Conservation (phyloP, 371 early-diverging fungal species). For the Phascolomyces articulosus region DNA sequence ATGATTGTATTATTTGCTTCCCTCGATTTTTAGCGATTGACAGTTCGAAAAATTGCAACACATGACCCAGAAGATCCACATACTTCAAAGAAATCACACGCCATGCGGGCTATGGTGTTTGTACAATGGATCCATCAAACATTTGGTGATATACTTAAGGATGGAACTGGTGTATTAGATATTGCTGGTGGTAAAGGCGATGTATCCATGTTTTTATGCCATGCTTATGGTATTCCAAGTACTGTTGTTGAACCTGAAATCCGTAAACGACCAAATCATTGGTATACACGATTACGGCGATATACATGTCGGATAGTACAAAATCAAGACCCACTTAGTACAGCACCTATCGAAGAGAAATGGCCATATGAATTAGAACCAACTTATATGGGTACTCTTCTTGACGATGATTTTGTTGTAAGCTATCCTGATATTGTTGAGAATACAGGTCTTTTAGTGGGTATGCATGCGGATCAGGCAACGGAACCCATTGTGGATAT, state of each 20-base stretch:
- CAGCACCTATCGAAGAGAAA: slow-evolving; percentile 11
- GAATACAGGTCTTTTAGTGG: slow-evolving; percentile 42
- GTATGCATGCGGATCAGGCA: slow-evolving; percentile 65
- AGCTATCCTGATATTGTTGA: slow-evolving; percentile 30
- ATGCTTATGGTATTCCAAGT: slow-evolving; percentile 47
- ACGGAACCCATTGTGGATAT: slow-evolving; percentile 61
- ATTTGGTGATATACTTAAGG: slow-evolving; percentile 26
- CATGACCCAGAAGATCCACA: slow-evolving; percentile 58
- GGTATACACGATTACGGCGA: slow-evolving; percentile 45
- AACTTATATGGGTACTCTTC: slow-evolving; percentile 33
- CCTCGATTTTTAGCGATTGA: slow-evolving; percentile 23
- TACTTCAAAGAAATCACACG: slow-evolving; percentile 55
- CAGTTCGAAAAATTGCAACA: slow-evolving; percentile 30
- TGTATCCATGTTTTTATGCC: slow-evolving; percentile 54
- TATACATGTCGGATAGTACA: slow-evolving; percentile 27
- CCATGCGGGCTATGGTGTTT: slow-evolving; percentile 54
- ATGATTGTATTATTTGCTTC: no score
- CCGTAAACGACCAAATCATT: slow-evolving; percentile 51
- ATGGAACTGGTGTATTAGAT: slow-evolving; percentile 46
- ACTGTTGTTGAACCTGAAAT: slow-evolving; percentile 56
- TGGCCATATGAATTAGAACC: slow-evolving; percentile 42
- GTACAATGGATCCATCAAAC: slow-evolving; percentile 54
- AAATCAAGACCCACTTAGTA: slow-evolving; percentile 24
- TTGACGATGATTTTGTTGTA: slow-evolving; percentile 48
- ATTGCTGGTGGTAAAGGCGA: slow-evolving; percentile 68